phyloP scores from a whole-genome alignment of 768 basidiomycete genomes.

The Serendipita sp. region DNA sequence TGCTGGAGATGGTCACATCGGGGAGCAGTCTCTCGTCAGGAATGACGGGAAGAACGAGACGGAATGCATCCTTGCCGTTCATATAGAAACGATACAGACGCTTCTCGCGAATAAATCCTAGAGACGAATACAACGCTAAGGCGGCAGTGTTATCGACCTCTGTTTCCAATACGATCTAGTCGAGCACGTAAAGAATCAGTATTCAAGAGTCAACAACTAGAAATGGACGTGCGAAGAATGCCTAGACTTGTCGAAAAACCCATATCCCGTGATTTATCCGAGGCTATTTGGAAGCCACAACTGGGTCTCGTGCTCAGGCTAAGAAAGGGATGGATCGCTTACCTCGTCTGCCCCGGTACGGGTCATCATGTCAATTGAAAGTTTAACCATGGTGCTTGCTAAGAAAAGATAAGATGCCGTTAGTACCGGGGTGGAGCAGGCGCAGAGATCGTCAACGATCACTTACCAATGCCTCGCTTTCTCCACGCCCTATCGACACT shows the following conservation, averaged over 20 bases:
- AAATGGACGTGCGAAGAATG: slow-evolving; percentile 2
- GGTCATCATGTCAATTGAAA: slow-evolving; percentile 77
- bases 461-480: slow-evolving; percentile 83
- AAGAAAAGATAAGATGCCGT: slow-evolving; percentile 28
- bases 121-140: slow-evolving; percentile 72
- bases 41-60: slow-evolving; percentile 54
- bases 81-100: slow-evolving; percentile 89
- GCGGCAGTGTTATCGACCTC: slow-evolving; percentile 87
- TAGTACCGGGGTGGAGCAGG: not conserved
- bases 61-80: slow-evolving; percentile 91
- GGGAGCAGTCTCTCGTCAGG: slow-evolving; percentile 10
- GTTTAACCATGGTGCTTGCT: slow-evolving; percentile 76
- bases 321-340: slow-evolving; percentile 16
- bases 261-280: not conserved
- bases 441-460: not conserved
- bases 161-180: slow-evolving; percentile 87
- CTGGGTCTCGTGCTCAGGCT: not conserved
- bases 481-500: slow-evolving; percentile 74
- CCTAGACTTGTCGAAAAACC: not conserved
- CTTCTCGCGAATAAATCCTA: slow-evolving; percentile 95
- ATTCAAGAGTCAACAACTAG: slow-evolving; percentile 3
- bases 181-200: not conserved
- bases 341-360: slow-evolving; percentile 75
- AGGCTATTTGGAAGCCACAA: not conserved
- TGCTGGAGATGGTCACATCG: too few species aligned